phyloP scores from a whole-genome alignment of 352 stramenopile species.

The Phytophthora chlamydospora region DNA sequence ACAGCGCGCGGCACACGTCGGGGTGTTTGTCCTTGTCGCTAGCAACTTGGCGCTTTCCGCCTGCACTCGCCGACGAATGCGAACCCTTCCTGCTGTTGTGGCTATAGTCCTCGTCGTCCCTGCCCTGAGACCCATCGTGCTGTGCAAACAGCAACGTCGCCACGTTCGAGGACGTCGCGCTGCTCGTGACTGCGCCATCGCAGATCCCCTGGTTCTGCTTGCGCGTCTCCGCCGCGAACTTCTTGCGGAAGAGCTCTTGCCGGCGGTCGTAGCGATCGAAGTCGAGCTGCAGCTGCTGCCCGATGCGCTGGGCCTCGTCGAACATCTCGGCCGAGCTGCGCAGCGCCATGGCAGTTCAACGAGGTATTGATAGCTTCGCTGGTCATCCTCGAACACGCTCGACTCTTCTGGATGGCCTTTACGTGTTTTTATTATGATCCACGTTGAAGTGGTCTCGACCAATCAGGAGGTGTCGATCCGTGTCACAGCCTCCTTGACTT shows the following conservation, averaged over 20 bases:
- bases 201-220: constrained; percentile 61
- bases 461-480: constrained; percentile 9
- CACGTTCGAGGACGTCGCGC: constrained; percentile 27
- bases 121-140: constrained; percentile 9
- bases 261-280: constrained; percentile 53
- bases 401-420: constrained; percentile 9
- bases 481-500: constrained; percentile 30
- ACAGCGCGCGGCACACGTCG: constrained; percentile 38
- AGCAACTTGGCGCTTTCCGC: not conserved
- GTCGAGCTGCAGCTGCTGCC: constrained; percentile 42
- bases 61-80: not conserved
- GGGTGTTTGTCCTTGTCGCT: constrained; percentile 35
- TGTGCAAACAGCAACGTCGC: constrained; percentile 43
- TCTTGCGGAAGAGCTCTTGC: constrained; percentile 60
- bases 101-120: constrained; percentile 2
- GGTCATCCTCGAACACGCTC: constrained; percentile 14
- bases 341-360: constrained; percentile 7
- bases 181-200: constrained; percentile 37
- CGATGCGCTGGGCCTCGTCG: constrained; percentile 46
- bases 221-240: constrained; percentile 56
- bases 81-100: constrained; percentile 9
- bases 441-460: constrained; percentile 32
- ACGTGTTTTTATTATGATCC: constrained; percentile 8
- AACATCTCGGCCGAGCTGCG: constrained; percentile 49
- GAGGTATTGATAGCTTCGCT: constrained; percentile 13